Base-by-base conservation (phyloP, 2,329 filamentous ascomycete species). In the Chrysoporthe deuterocubensis region DNA sequence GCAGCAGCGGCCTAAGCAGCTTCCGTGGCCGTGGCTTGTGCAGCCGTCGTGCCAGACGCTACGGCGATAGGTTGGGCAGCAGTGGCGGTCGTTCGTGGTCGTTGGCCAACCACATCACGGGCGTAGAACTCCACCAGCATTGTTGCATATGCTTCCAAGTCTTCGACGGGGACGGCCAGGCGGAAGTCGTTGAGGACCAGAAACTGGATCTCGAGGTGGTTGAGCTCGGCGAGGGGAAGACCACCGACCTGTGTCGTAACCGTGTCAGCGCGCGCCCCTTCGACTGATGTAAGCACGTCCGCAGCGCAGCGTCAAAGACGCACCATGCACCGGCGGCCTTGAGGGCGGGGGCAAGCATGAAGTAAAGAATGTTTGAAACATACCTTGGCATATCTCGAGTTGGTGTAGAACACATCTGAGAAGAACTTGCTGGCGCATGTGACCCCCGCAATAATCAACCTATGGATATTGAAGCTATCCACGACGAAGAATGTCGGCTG, bases 371-470 rank as follows among this genome's bases (percentile, higher is more conserved):
- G 13, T 26, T 42, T 13, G 13, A 67, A 58, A 81, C 84, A 71
- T 85, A 97, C 96, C 92, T 98, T 99, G 69, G 96, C 96, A 78
- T 99, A 99, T 89, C 96, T 89, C 66, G 96, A 98, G 80, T 99
- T 99, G 11, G 96, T 99, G 78, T 98, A 99, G 75, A 99, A 99
- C 52, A 98, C 95, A 81, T 99, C 88, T 5, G 95, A 98, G 81
- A 99, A 99, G 85, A 98, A 99, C 80, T 99, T 99, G 87, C 95
- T 98, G 5, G 96, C 94, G 79, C 96, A 98, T 3, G 96, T 99
- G 57, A 99, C 96, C 46, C 95, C 96, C 2, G 96, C 93, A 77
- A 99, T 99, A 65, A 98, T 94, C 66, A 99, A 84, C 66, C 96
- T 90, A 77, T 99, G 96, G 71, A 99, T 98, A 80, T 99, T 99